phyloP scores from a whole-genome alignment of 2,329 filamentous ascomycete genomes.

The Dendrostoma leiphaemia region DNA sequence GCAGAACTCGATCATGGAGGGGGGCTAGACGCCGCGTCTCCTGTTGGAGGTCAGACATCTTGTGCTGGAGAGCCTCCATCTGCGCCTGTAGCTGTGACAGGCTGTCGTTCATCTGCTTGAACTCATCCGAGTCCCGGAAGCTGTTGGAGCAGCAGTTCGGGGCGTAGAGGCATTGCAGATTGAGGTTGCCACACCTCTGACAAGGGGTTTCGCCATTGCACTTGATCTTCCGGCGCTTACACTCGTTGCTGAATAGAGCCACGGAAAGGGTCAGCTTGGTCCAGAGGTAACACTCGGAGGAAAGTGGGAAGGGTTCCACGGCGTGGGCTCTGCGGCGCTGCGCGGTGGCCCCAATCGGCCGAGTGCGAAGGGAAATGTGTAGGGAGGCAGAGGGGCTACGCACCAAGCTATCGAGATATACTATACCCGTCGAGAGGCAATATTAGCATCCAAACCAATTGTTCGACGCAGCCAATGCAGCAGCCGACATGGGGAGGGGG shows the following conservation, averaged over 20 bases:
- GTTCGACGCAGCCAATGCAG: not conserved
- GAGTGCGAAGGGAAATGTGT: not conserved
- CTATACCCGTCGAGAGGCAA: no score
- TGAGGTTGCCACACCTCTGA: conserved; percentile 66
- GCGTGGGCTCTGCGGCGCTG: not conserved
- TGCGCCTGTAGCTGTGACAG: conserved; percentile 78
- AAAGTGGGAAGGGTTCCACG: not conserved
- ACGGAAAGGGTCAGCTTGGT: not conserved
- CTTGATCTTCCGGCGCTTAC: conserved; percentile 73
- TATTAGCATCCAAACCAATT: no score
- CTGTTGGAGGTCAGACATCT: conserved; percentile 65
- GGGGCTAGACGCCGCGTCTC: conserved; percentile 46
- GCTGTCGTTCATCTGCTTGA: conserved; percentile 75
- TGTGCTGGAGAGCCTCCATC: conserved; percentile 73
- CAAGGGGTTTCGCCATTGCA: conserved; percentile 71
- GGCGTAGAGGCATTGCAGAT: conserved; percentile 63
- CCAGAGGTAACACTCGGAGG: not conserved
- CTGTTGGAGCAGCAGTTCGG: conserved; percentile 69
- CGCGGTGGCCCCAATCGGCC: not conserved
- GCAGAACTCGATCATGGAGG: conserved; percentile 39
- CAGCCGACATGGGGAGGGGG: not conserved
- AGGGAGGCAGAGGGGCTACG: conserved; percentile 24
- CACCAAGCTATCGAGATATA: conserved; percentile 64
- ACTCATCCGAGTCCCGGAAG: conserved; percentile 92
- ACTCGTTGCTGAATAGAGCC: conserved; percentile 60